phyloP scores from a whole-genome alignment of 495 filamentous ascomycete genomes.

The Penicillium canescens region DNA sequence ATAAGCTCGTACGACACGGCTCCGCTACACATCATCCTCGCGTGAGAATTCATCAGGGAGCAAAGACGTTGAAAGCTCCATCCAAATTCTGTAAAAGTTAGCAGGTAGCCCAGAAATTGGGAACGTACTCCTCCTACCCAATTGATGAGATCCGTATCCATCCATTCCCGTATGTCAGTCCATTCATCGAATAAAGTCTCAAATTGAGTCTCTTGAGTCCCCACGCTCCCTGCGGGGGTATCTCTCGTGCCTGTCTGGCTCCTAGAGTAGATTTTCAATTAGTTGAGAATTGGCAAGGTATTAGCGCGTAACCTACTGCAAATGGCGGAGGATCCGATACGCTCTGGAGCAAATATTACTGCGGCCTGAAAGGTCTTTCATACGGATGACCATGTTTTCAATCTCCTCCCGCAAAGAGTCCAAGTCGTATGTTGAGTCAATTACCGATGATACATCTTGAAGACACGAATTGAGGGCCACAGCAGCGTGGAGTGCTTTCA shows the following conservation, averaged over 20 bases:
- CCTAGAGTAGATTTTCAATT: not conserved
- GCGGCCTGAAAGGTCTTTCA: constrained; percentile 5
- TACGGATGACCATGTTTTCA: not conserved
- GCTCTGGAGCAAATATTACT: constrained; percentile 13
- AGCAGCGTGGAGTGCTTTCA: constrained; percentile 19
- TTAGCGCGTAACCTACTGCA: constrained; percentile 9
- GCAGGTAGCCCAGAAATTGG: not conserved
- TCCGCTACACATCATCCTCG: no score
- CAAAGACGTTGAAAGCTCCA: no score
- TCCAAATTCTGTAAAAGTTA: not conserved
- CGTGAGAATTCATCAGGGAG: no score
- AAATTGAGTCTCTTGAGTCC: not conserved
- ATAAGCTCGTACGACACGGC: no score
- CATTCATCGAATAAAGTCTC: constrained; percentile 5
- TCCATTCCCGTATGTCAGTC: constrained; percentile 10
- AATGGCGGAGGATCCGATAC: constrained; percentile 8
- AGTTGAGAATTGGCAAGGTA: not conserved
- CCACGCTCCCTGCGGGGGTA: not conserved
- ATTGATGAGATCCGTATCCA: constrained; percentile 5
- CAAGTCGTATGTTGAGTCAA: not conserved
- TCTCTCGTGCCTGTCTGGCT: not conserved
- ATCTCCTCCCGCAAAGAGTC: not conserved
- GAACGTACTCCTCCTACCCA: constrained; percentile 1
- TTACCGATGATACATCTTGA: not conserved
- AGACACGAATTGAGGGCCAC: constrained; percentile 22